phyloP scores from a whole-genome alignment of 2,329 filamentous ascomycete genomes.

The Corinectria fuckeliana region DNA sequence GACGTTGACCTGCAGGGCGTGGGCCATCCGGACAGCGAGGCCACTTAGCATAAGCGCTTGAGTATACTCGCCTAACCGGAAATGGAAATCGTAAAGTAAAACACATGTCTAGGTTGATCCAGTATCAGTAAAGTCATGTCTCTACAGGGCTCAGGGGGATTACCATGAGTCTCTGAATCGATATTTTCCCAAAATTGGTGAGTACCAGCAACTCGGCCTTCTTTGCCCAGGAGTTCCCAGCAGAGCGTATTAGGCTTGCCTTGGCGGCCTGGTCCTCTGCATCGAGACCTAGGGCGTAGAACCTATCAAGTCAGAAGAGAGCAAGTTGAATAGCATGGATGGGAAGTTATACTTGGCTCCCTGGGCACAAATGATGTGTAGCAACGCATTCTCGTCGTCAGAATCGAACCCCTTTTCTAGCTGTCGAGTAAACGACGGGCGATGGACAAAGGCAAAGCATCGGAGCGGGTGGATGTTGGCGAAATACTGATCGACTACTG shows the following conservation, averaged over 20 bases:
- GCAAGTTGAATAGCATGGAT: neutral
- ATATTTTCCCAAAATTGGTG: slow-evolving; percentile 48
- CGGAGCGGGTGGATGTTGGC: slow-evolving; percentile 49
- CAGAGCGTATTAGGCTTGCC: slow-evolving; percentile 40
- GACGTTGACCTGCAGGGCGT: slow-evolving; percentile 49
- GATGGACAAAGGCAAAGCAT: slow-evolving; percentile 50
- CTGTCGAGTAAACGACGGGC: slow-evolving; percentile 48
- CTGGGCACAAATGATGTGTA: slow-evolving; percentile 48
- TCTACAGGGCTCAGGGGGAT: neutral
- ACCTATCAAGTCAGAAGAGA: slow-evolving; percentile 36
- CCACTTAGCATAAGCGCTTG: slow-evolving; percentile 51
- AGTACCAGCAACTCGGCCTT: slow-evolving; percentile 46
- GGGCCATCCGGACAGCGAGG: slow-evolving; percentile 50
- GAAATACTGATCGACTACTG: slow-evolving; percentile 48
- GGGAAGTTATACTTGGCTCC: slow-evolving; percentile 44
- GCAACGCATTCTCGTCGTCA: slow-evolving; percentile 46
- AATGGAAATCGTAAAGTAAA: slow-evolving; percentile 49
- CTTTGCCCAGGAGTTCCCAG: slow-evolving; percentile 48
- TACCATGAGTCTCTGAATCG: slow-evolving; percentile 49
- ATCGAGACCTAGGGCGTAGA: slow-evolving; percentile 41
- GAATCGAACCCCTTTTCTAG: slow-evolving; percentile 45
- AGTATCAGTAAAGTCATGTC: neutral
- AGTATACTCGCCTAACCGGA: slow-evolving; percentile 48
- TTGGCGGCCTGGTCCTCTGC: slow-evolving; percentile 41
- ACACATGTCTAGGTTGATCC: slow-evolving; percentile 42